These are phyloP conservation scores for Hanseniaspora clermontiae DNA, from an alignment of 805 yeast species.

Conservation along the genomic window DNA sequence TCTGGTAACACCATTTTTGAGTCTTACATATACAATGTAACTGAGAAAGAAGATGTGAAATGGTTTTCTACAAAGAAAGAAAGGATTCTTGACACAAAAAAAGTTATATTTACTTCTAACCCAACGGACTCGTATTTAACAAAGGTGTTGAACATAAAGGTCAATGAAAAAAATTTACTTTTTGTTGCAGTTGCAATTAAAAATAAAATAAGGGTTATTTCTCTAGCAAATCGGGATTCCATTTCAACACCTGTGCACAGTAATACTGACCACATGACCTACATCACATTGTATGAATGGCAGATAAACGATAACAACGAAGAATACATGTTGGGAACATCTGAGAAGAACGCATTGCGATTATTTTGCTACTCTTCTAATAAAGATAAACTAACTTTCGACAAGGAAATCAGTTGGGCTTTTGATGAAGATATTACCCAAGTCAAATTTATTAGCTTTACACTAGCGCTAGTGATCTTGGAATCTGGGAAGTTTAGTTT, in stretches of 20 bases:
- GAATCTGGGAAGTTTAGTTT: background rate
- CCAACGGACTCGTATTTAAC: background rate
- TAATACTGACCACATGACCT: background rate
- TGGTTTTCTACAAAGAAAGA: background rate
- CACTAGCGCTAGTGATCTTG: background rate
- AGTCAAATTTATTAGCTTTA: background rate
- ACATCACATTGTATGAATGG: background rate
- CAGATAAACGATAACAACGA: background rate
- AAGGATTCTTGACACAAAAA: background rate
- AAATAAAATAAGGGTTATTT: background rate
- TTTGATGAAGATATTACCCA: background rate
- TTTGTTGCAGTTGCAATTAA: background rate
- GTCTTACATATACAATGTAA: background rate
- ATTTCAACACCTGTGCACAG: too few relatives aligned
- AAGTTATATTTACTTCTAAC: background rate
- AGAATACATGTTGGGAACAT: background rate
- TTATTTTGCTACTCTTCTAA: background rate
- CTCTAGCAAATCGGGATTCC: background rate
- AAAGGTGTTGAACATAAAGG: background rate
- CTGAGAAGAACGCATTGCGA: background rate
- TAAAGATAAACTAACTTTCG: background rate
- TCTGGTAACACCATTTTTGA: background rate
- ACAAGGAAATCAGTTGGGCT: too few relatives aligned
- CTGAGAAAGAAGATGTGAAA: background rate
- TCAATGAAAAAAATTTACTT: background rate